Percentiles rank a stretch among this genome's conserved stretches.
Conservation (phyloP, 1,284 basidiomycete genomes). For the Ustilago hordei region DNA sequence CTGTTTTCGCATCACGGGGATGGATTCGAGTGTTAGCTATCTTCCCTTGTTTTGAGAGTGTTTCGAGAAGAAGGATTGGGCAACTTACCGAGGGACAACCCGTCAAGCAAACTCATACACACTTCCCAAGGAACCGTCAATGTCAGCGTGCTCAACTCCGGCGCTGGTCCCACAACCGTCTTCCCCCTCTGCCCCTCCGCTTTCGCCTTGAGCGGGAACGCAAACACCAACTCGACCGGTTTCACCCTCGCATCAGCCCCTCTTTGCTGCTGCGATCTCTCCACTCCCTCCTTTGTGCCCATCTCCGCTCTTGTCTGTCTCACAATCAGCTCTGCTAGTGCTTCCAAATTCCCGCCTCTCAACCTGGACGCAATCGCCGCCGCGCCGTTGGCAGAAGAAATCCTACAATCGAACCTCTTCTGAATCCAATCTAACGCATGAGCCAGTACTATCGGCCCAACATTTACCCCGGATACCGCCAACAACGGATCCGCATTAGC, state of each 20-base stretch:
- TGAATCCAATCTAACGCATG: slow-evolving; percentile 54
- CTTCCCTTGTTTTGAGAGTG: background rate
- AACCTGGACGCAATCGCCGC: slow-evolving; percentile 33
- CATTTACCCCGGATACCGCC: slow-evolving; percentile 19
- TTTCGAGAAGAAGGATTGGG: background rate
- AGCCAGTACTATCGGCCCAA: slow-evolving; percentile 32
- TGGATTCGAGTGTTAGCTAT: background rate
- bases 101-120: slow-evolving; percentile 43
- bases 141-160: slow-evolving; percentile 34
- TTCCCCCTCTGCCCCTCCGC: background rate
- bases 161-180: slow-evolving; percentile 30
- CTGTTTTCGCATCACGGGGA: slow-evolving; percentile 1
- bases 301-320: slow-evolving; percentile 35
- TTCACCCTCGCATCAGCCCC: slow-evolving; percentile 26
- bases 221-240: slow-evolving; percentile 46
- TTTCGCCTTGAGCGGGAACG: slow-evolving; percentile 26
- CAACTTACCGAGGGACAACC: slow-evolving; percentile 18
- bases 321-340: slow-evolving; percentile 44
- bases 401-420: slow-evolving; percentile 52
- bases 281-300: slow-evolving; percentile 14
- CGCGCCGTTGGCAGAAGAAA: slow-evolving; percentile 32
- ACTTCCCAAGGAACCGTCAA: slow-evolving; percentile 54
- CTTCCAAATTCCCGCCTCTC: slow-evolving; percentile 26
- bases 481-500: slow-evolving; percentile 22
- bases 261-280: slow-evolving; percentile 20